Evolutionary conservation across 106 monocot genomes (phyloP).

Genomic region (Amphibolis antarctica): DNA sequence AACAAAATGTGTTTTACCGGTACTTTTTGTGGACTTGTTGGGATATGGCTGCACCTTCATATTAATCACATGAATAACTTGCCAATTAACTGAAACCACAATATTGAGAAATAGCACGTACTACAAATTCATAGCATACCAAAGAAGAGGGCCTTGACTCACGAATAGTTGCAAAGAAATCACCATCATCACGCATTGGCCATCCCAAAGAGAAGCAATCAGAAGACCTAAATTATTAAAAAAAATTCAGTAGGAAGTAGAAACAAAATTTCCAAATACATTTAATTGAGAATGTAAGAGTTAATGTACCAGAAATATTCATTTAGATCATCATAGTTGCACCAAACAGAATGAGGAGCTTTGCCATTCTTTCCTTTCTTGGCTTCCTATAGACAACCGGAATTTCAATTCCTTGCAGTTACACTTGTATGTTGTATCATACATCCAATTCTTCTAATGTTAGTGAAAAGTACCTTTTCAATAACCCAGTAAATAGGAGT

Average conservation of each 20-base stretch:
- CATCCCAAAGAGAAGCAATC: slow-evolving; percentile 97
- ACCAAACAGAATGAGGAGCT: slow-evolving; percentile 84
- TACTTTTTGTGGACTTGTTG: slow-evolving; percentile 36
- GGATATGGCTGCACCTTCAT: slow-evolving; percentile 22
- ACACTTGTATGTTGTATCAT: background rate
- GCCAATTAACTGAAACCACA: background rate
- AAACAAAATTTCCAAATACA: background rate
- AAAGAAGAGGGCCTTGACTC: slow-evolving; percentile 31
- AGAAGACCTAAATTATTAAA: slow-evolving; percentile 41
- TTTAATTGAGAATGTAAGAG: slow-evolving; percentile 2
- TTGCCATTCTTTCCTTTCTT: slow-evolving; percentile 84
- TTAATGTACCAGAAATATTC: slow-evolving; percentile 83
- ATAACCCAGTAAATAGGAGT: slow-evolving; percentile 90
- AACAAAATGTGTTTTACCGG: slow-evolving; percentile 90
- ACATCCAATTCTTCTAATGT: background rate
- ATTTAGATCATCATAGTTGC: slow-evolving; percentile 98
- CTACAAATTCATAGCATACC: slow-evolving; percentile 23
- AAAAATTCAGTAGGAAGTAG: background rate
- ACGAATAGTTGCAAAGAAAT: slow-evolving; percentile 71
- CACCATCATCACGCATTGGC: slow-evolving; percentile 94
- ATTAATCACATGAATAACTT: slow-evolving; percentile 6
- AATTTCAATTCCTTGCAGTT: background rate
- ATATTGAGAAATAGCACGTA: background rate
- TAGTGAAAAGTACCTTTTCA: slow-evolving; percentile 47
- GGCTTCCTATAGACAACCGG: slow-evolving; percentile 48